Evolutionary conservation across 169 alveolate genomes (phyloP).

Genomic region (Plasmodium falciparum): DNA sequence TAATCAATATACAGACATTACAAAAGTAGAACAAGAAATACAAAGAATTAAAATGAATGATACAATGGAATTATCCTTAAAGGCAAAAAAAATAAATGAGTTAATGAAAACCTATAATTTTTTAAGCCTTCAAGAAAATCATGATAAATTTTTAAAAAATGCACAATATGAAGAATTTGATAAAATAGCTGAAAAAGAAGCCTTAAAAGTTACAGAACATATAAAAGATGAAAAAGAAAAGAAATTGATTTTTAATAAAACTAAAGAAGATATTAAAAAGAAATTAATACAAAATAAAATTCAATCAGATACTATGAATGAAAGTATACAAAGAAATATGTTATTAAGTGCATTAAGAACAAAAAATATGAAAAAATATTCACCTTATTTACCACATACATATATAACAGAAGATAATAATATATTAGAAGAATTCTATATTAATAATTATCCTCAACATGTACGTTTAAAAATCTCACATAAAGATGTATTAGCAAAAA

Average conservation of each 20-base stretch:
- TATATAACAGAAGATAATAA: constrained; percentile 86
- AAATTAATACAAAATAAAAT: constrained; percentile 20
- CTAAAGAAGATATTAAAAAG: constrained; percentile 55
- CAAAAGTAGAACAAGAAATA: constrained; percentile 51
- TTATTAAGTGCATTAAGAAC: constrained; percentile 25
- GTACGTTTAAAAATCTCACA: constrained; percentile 91
- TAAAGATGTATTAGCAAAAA: constrained; percentile 87
- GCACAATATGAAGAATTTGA: constrained; percentile 25
- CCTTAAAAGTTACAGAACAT: constrained; percentile 38
- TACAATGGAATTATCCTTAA: constrained; percentile 42
- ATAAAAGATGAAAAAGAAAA: constrained; percentile 53
- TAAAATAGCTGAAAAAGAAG: constrained; percentile 49
- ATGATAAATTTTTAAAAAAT: constrained; percentile 5
- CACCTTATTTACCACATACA: constrained; percentile 62
- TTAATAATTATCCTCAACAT: constrained; percentile 92
- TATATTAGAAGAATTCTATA: constrained; percentile 91
- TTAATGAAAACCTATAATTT: constrained; percentile 52
- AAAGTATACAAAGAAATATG: constrained; percentile 69
- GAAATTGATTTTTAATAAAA: constrained; percentile 65
- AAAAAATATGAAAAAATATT: constrained; percentile 51
- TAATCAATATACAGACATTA: background rate
- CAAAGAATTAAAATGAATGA: constrained; percentile 67
- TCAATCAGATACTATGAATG: constrained; percentile 19
- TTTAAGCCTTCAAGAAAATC: constrained; percentile 16
- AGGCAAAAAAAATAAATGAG: constrained; percentile 50